phyloP scores from a whole-genome alignment of 202 grass and related monocot species.

The Carex arenaria region DNA sequence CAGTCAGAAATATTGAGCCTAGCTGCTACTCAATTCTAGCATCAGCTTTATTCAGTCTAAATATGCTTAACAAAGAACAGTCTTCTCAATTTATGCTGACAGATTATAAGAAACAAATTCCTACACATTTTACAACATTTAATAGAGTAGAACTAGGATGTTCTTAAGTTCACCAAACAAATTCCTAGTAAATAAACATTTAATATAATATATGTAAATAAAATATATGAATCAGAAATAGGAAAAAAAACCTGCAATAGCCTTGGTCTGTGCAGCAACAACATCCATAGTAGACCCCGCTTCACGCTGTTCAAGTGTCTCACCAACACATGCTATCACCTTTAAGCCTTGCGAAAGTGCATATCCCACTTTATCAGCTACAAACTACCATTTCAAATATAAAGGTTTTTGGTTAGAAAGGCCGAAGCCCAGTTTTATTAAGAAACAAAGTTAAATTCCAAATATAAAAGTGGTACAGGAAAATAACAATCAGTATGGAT shows the following conservation, averaged over 20 bases:
- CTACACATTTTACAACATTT: neutral
- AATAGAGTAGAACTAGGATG: too few species aligned
- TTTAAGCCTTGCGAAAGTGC: conserved; percentile 73
- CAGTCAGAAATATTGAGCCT: neutral
- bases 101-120: neutral
- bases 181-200: too few species aligned
- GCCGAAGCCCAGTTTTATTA: too few species aligned
- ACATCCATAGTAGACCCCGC: conserved; percentile 70
- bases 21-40: neutral
- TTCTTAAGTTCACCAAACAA: too few species aligned
- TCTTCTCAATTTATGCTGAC: neutral
- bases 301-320: conserved; percentile 79
- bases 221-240: neutral
- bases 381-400: conserved; percentile 43
- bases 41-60: neutral
- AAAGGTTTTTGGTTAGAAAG: neutral
- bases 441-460: neutral
- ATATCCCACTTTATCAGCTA: conserved; percentile 77
- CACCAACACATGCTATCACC: conserved; percentile 88
- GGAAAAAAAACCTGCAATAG: conserved; percentile 57
- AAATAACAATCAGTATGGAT: neutral
- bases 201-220: neutral
- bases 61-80: neutral
- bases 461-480: neutral
- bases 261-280: conserved; percentile 70